phyloP scores from a whole-genome alignment of 331 rosid species.

The Acacia concinna region DNA sequence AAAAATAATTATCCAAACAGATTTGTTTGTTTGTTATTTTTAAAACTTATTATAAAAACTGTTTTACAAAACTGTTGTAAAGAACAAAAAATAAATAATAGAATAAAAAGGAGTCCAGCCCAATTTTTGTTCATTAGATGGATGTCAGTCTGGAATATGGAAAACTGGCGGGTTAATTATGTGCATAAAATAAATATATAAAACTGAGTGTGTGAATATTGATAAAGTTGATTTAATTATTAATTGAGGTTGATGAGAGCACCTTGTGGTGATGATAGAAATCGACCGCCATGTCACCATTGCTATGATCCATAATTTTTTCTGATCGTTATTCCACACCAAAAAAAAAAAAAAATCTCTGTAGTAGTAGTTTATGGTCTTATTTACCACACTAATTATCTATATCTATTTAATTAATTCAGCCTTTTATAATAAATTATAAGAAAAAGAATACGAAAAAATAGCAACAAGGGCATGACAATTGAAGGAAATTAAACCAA shows the following conservation, averaged over 20 bases:
- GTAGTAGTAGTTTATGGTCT: not conserved
- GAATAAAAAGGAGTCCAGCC: constrained; percentile 49
- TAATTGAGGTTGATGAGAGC: not conserved
- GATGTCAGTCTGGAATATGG: constrained; percentile 45
- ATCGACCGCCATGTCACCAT: constrained; percentile 40
- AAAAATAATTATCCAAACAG: no score
- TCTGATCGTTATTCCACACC: constrained; percentile 25
- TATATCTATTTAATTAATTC: no score
- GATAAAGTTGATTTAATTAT: not conserved
- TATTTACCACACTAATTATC: not conserved
- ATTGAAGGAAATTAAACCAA: no score
- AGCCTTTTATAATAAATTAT: no score
- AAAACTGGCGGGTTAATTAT: not conserved
- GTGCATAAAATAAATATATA: not conserved
- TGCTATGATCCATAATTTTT: constrained; percentile 45
- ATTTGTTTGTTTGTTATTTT: no score
- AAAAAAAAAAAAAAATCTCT: not conserved
- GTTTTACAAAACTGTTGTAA: no score
- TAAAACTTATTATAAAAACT: no score
- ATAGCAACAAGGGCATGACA: no score
- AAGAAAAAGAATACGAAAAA: no score
- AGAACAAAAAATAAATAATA: no score
- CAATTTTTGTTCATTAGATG: constrained; percentile 46
- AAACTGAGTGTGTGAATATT: not conserved
- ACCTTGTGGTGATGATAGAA: constrained; percentile 61